Evolutionary conservation across 306 rosid species (phyloP).

Genomic region (Fagus crenata): DNA sequence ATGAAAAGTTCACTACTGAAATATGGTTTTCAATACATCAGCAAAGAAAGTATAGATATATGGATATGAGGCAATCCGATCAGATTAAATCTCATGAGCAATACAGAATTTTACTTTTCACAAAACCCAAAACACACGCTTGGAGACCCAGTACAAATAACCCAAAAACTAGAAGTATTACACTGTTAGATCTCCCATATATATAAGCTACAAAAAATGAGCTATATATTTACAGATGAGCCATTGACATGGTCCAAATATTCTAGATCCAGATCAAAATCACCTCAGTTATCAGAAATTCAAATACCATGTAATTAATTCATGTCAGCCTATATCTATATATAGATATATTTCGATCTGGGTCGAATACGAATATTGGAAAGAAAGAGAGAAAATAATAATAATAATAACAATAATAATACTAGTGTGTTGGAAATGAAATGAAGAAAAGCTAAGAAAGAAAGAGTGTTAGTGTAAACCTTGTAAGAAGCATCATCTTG

Average conservation of each 20-base stretch:
- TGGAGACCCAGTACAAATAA: too few relatives aligned
- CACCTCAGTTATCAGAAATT: slow-evolving; percentile 5
- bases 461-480: slow-evolving; percentile 35
- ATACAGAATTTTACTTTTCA: too few relatives aligned
- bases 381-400: background rate
- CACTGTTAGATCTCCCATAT: background rate
- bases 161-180: too few relatives aligned
- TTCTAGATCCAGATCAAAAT: slow-evolving; percentile 42
- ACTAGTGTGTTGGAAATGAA: background rate
- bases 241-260: background rate
- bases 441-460: background rate
- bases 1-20: too few relatives aligned
- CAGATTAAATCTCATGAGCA: background rate
- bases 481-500: slow-evolving; percentile 85
- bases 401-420: background rate
- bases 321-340: background rate
- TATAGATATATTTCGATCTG: slow-evolving; percentile 21
- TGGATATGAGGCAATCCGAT: too few relatives aligned
- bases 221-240: background rate
- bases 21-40: too few relatives aligned
- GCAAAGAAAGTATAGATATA: too few relatives aligned
- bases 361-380: background rate
- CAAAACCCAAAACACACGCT: background rate
- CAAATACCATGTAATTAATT: slow-evolving; percentile 5
- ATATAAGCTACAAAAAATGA: slow-evolving; percentile 14